Evolutionary conservation across 768 basidiomycete species (phyloP).

Genomic region (Leccinum variicolor): DNA sequence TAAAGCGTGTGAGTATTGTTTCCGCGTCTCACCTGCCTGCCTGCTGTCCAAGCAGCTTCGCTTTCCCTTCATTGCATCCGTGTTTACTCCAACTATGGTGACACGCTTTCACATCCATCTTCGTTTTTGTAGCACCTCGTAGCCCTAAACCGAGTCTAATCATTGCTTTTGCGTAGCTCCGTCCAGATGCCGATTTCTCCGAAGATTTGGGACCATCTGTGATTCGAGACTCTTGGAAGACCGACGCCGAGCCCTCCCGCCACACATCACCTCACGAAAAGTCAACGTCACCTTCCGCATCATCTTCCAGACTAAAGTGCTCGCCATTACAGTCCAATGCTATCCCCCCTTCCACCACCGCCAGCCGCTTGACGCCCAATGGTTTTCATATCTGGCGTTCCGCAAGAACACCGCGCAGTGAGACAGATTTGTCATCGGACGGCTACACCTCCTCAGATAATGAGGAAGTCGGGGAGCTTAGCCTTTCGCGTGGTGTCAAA

Average conservation of each 20-base stretch:
- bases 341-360: constrained; percentile 5
- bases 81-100: not conserved
- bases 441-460: constrained; percentile 31
- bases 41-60: not conserved
- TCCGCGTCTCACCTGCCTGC: not conserved
- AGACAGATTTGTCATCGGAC: constrained; percentile 28
- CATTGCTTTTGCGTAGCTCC: constrained; percentile 41
- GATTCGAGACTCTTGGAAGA: constrained; percentile 62
- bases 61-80: not conserved
- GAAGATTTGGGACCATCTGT: constrained; percentile 61
- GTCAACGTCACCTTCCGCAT: constrained; percentile 18
- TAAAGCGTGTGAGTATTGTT: constrained; percentile 43
- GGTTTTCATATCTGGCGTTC: constrained; percentile 12
- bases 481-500: constrained; percentile 37
- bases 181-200: constrained; percentile 59
- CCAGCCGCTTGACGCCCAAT: constrained; percentile 4
- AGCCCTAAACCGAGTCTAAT: constrained; percentile 7
- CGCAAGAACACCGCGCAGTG: constrained; percentile 22
- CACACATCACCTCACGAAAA: constrained; percentile 19
- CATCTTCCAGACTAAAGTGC: constrained; percentile 12
- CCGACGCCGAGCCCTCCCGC: constrained; percentile 18
- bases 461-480: constrained; percentile 38
- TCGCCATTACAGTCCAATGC: constrained; percentile 9
- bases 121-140: not conserved
- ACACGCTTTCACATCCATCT: not conserved